These are phyloP conservation scores for Fistulina hepatica DNA, from an alignment of 1,284 basidiomycete genomes.

Conservation along the genomic window DNA sequence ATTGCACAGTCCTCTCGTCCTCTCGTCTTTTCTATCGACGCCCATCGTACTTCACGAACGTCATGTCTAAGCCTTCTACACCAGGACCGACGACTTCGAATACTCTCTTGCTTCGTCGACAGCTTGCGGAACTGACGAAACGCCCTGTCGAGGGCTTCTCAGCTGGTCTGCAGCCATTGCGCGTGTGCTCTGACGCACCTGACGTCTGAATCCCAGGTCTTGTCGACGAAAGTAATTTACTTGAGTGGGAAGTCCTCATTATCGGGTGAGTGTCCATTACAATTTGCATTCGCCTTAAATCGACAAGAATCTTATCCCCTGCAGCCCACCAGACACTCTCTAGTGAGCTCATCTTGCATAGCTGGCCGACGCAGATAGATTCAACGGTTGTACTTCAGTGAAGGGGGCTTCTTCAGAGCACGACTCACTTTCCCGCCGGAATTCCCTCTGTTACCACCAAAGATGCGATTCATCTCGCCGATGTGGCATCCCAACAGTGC, in stretches of 20 bases:
- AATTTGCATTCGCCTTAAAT: no score
- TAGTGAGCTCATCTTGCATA: constrained; percentile 43
- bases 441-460: constrained; percentile 87
- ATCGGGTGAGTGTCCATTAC: constrained; percentile 62
- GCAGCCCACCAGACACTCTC: constrained; percentile 78
- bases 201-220: constrained; percentile 45
- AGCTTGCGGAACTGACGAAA: constrained; percentile 81
- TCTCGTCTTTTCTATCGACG: no score
- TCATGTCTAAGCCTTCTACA: constrained; percentile 40
- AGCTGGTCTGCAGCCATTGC: constrained; percentile 47
- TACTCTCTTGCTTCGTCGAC: constrained; percentile 67
- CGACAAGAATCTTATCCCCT: no score
- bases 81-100: constrained; percentile 35
- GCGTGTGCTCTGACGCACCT: constrained; percentile 16
- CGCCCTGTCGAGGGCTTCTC: constrained; percentile 90
- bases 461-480: constrained; percentile 89
- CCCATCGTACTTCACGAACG: constrained; percentile 10
- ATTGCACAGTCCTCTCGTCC: no score
- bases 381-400: constrained; percentile 34
- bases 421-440: constrained; percentile 80
- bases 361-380: constrained; percentile 1
- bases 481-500: constrained; percentile 99
- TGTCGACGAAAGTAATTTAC: constrained; percentile 86
- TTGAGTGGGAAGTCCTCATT: constrained; percentile 89
- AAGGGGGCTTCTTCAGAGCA: constrained; percentile 89